Base-by-base conservation (phyloP, 768 basidiomycete species). In the Podaxis rugospora region DNA sequence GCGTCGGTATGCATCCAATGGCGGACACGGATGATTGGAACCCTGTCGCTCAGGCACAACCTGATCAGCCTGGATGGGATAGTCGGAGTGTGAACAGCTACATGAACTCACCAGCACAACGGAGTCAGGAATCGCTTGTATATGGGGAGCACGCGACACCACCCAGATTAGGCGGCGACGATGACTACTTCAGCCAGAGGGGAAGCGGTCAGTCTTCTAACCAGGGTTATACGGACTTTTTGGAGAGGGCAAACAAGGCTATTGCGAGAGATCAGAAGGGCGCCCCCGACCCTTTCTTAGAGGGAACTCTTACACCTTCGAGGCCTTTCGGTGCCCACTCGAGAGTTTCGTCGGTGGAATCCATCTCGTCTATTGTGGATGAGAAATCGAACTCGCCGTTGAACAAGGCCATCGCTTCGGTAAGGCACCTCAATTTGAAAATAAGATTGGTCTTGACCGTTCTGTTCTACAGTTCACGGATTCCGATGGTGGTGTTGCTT, bases 371-470 rank as follows among this genome's bases (percentile, higher is more conserved):
- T 3, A 93, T 96, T 56, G 89, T 93, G 32, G 93, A 95, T 64
- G 94, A 96, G 66, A 96, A 96, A 78, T 78, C 80, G 1, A 90
- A 90, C 64, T 94, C 95, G 23, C 94, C 95, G 10, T 77, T 96
- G 62, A 97, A 97, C 78, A 96, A 95, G 74, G 93, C 94, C 10
- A 92, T 93, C 67, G 89, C 89, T 56, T 89, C 93, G 62, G 92
- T 93, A 68, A 65, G 84, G 75, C 13, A 36, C 40, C 27, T 47
- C 25, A 44, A 44, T 27, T 0, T n/a, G 11, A 23, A 9, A 18
- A 49, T 2, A 49, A 23, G 47, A 11, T 9, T 49, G 7, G 11
- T 21, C 1, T 23, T 10, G 18, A 49, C 21, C 23, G 10, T 7
- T 23, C 32, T 6, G n/a, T 42, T 28, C 36, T 56, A 11, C 55